Conservation (phyloP, 176 grass and related monocot species). For the Leersia perrieri region DNA sequence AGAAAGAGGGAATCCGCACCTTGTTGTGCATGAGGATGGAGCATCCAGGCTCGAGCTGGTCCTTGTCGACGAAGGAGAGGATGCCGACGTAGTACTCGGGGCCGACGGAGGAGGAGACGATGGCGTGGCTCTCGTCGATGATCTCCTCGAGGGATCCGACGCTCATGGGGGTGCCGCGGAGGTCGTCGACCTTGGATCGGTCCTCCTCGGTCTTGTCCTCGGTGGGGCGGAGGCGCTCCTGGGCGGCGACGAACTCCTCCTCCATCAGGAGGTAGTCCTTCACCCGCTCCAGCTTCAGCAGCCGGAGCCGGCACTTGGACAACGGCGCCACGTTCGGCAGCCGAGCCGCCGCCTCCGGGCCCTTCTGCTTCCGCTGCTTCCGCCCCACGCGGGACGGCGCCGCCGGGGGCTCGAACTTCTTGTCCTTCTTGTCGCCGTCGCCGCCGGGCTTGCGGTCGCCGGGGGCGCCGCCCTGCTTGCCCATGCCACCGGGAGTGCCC, state of each 20-base stretch:
- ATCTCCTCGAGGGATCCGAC: constrained; percentile 88
- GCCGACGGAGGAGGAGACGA: constrained; percentile 78
- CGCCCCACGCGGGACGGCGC: constrained; percentile 79
- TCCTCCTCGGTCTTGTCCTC: constrained; percentile 91
- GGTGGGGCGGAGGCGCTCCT: constrained; percentile 78
- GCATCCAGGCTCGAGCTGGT: constrained; percentile 87
- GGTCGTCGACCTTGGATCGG: constrained; percentile 84
- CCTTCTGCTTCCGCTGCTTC: constrained; percentile 81
- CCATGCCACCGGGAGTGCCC: constrained; percentile 53
- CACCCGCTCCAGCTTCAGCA: constrained; percentile 88
- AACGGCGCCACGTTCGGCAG: constrained; percentile 73
- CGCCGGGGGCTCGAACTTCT: constrained; percentile 74
- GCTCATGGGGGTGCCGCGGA: constrained; percentile 82
- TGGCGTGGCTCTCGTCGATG: constrained; percentile 87
- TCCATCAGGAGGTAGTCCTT: constrained; percentile 94
- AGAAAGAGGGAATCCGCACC: constrained; percentile 25
- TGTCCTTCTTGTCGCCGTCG: constrained; percentile 69
- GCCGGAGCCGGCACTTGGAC: constrained; percentile 82
- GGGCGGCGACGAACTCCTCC: constrained; percentile 83
- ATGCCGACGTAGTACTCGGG: constrained; percentile 91
- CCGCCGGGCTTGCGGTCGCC: constrained; percentile 54
- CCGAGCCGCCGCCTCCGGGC: constrained; percentile 71
- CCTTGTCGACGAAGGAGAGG: constrained; percentile 85
- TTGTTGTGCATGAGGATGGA: constrained; percentile 94
- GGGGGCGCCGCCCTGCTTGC: constrained; percentile 59